phyloP scores from a whole-genome alignment of 2,329 filamentous ascomycete species.

The Fusarium solani-melongenae region DNA sequence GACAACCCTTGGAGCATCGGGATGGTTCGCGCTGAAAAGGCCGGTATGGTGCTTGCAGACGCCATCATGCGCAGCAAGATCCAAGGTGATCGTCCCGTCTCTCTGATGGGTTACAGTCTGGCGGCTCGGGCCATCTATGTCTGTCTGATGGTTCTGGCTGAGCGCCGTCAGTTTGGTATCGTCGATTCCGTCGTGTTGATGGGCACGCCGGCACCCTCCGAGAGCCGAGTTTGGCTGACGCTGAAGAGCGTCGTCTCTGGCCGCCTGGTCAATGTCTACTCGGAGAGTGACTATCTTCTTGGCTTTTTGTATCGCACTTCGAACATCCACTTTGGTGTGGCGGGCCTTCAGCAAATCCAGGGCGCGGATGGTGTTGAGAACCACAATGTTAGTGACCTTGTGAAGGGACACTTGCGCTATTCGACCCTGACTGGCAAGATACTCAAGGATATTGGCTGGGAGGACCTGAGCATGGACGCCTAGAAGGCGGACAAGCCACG shows the following conservation, averaged over 20 bases:
- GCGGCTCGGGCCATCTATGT: slow-evolving; percentile 86
- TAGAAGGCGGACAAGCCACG: slow-evolving; percentile 41
- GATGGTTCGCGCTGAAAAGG: slow-evolving; percentile 81
- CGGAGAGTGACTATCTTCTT: slow-evolving; percentile 86
- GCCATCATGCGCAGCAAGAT: slow-evolving; percentile 80
- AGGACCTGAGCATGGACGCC: slow-evolving; percentile 65
- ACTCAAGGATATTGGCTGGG: slow-evolving; percentile 74
- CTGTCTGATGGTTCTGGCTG: slow-evolving; percentile 82
- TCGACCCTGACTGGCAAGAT: slow-evolving; percentile 74
- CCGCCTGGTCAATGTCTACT: slow-evolving; percentile 90
- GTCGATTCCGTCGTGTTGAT: slow-evolving; percentile 89
- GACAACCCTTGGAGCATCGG: slow-evolving; percentile 86
- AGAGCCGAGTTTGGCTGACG: slow-evolving; percentile 77
- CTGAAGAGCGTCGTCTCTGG: slow-evolving; percentile 84
- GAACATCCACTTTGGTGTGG: slow-evolving; percentile 84
- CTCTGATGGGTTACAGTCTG: slow-evolving; percentile 83
- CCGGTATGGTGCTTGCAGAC: slow-evolving; percentile 78
- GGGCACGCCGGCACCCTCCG: slow-evolving; percentile 81
- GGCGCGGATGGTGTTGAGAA: slow-evolving; percentile 76
- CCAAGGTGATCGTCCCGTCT: slow-evolving; percentile 84
- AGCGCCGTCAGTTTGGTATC: slow-evolving; percentile 84
- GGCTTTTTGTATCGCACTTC: slow-evolving; percentile 88
- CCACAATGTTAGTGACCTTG: slow-evolving; percentile 71
- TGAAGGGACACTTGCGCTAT: slow-evolving; percentile 78
- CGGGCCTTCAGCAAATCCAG: slow-evolving; percentile 80